Conservation (phyloP, 768 basidiomycete species). For the Boletus speciosus region DNA sequence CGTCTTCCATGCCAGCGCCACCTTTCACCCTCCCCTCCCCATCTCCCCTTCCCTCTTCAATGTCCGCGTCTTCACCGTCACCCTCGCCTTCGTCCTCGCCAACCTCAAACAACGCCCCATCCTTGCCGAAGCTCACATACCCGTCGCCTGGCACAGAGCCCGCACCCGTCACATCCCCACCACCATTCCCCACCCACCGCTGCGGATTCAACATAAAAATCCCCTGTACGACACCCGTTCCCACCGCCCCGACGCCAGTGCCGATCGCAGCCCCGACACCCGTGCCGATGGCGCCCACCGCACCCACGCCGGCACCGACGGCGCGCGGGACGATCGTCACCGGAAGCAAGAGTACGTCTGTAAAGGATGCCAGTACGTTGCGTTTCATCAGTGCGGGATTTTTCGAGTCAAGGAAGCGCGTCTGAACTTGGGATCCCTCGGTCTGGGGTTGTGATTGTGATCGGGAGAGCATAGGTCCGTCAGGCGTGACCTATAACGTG, state of each 20-base stretch:
- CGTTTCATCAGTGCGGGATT: slow-evolving; percentile 92
- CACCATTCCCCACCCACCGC: slow-evolving; percentile 61
- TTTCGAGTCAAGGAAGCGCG: slow-evolving; percentile 76
- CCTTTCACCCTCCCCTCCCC: neutral
- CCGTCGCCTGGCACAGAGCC: slow-evolving; percentile 4
- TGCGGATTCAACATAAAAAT: slow-evolving; percentile 89
- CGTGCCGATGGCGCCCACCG: slow-evolving; percentile 63
- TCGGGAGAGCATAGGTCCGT: neutral
- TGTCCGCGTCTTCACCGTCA: slow-evolving; percentile 3
- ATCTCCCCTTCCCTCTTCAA: slow-evolving; percentile 17
- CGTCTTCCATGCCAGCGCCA: slow-evolving; percentile 6
- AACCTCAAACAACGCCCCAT: slow-evolving; percentile 49
- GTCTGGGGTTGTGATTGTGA: slow-evolving; percentile 1
- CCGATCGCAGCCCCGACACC: slow-evolving; percentile 63
- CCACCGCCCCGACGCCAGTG: slow-evolving; percentile 50
- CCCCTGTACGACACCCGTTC: slow-evolving; percentile 75
- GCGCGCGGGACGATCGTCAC: slow-evolving; percentile 94
- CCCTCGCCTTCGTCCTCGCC: slow-evolving; percentile 40
- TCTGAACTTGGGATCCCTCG: slow-evolving; percentile 12
- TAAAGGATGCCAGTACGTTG: slow-evolving; percentile 89
- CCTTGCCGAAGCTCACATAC: slow-evolving; percentile 25
- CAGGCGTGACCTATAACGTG: slow-evolving; percentile 9
- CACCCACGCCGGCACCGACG: slow-evolving; percentile 66
- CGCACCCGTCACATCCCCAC: neutral
- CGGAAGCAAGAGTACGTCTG: slow-evolving; percentile 82